Conservation (phyloP, 495 filamentous ascomycete species). For the Schizothecium vesticola region DNA sequence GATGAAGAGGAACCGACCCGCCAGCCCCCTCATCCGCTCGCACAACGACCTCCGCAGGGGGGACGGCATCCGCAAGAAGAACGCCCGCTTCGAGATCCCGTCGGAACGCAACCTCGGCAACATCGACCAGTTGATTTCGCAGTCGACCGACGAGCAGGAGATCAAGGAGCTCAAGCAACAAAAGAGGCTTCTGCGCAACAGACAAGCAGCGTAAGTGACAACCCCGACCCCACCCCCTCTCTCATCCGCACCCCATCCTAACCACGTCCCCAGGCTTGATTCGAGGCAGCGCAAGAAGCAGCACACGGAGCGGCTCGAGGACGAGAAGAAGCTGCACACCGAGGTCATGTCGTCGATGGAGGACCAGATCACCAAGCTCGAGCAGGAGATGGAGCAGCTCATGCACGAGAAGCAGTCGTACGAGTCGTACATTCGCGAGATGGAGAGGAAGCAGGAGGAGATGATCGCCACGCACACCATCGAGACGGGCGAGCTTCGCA, state of each 20-base stretch:
- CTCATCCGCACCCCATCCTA: slow-evolving; percentile 38
- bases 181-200: slow-evolving; percentile 89
- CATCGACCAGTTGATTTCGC: slow-evolving; percentile 87
- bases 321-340: slow-evolving; percentile 89
- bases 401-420: slow-evolving; percentile 62
- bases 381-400: slow-evolving; percentile 63
- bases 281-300: slow-evolving; percentile 98
- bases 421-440: slow-evolving; percentile 66
- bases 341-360: slow-evolving; percentile 70
- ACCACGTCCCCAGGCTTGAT: slow-evolving; percentile 59
- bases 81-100: slow-evolving; percentile 96
- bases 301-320: slow-evolving; percentile 94
- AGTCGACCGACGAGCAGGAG: slow-evolving; percentile 85
- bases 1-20: slow-evolving; percentile 63
- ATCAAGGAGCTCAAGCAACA: slow-evolving; percentile 98
- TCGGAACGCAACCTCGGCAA: slow-evolving; percentile 87
- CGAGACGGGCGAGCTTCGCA: slow-evolving; percentile 90
- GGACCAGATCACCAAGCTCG: slow-evolving; percentile 65
- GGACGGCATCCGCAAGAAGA: slow-evolving; percentile 98
- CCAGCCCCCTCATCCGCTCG: slow-evolving; percentile 69
- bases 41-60: slow-evolving; percentile 75
- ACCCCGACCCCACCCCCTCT: slow-evolving; percentile 16
- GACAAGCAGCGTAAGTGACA: slow-evolving; percentile 84
- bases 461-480: slow-evolving; percentile 83
- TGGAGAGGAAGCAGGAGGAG: slow-evolving; percentile 86